Evolutionary conservation across 257 asterid species (phyloP).

Genomic region (Solanum piurae): DNA sequence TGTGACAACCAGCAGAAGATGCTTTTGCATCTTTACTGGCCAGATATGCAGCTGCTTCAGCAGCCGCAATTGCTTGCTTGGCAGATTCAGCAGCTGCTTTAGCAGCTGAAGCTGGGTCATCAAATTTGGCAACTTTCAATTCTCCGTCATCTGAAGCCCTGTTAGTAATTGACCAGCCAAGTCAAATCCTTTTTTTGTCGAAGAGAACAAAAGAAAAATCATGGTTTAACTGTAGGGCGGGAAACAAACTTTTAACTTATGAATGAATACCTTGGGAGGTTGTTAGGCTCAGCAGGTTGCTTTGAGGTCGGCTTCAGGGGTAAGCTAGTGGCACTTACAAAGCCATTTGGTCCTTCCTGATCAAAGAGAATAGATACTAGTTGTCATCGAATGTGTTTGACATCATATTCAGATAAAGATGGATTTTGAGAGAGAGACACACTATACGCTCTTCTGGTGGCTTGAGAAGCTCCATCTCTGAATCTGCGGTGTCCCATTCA

Average conservation of each 20-base stretch:
- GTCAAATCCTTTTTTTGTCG: not conserved
- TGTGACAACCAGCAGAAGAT: slow-evolving; percentile 19
- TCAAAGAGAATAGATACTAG: not conserved
- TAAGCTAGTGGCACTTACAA: slow-evolving; percentile 62
- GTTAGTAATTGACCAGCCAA: not conserved
- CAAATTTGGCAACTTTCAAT: slow-evolving; percentile 20
- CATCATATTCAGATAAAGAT: not conserved
- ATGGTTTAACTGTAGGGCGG: not conserved
- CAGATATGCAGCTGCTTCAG: slow-evolving; percentile 78
- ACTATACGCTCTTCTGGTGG: slow-evolving; percentile 86
- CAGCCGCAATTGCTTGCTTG: slow-evolving; percentile 74
- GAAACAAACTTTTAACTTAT: not conserved
- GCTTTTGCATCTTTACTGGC: slow-evolving; percentile 31
- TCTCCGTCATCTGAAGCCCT: slow-evolving; percentile 26
- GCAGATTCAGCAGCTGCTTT: slow-evolving; percentile 73
- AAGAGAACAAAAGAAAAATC: not conserved
- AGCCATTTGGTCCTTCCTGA: slow-evolving; percentile 68
- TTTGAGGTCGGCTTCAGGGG: slow-evolving; percentile 46
- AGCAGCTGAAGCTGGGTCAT: slow-evolving; percentile 75
- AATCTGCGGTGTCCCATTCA: slow-evolving; percentile 75
- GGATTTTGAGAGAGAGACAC: not conserved
- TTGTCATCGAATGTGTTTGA: not conserved
- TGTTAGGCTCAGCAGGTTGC: slow-evolving; percentile 30
- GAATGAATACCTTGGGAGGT: slow-evolving; percentile 30
- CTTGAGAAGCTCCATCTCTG: slow-evolving; percentile 80